Base-by-base conservation (phyloP, 345 rosid genomes). In the Salix viminalis region DNA sequence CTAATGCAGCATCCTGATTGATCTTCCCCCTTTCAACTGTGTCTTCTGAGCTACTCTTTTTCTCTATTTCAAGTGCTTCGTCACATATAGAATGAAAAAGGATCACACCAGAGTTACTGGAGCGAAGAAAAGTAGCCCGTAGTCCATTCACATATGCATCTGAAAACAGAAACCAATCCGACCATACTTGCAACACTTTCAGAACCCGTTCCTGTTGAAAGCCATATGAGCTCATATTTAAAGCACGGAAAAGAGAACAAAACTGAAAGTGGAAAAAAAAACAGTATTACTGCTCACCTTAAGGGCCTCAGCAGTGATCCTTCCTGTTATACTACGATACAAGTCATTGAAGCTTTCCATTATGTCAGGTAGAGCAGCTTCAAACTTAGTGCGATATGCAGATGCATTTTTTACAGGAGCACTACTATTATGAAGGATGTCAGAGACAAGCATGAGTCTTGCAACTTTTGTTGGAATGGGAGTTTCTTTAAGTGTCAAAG, bases 351-450 rank as follows among this genome's bases (percentile, higher is more conserved):
- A 96, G 84, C 99, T 96, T 85, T 96, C 99, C 97, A 94, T 90
- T 80, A 96, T 86, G 79, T 96, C 97, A 9, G 98, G 97, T 66
- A 96, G 81, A 5, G 94, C 86, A 67, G 93, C 92, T 85, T 96
- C 99, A 76, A 96, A 96, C 84, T 92, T 96, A 56, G 99, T 94
- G 71, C 99, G 94, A 85, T 94, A 96, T 37, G 99, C 97, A 82
- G 99, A 96, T 74, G 99, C 97, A 91, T 96, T 96, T 86, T 96
- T 94, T 18, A 96, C 97, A 77, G 96, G 96, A 81, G 97, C 98
- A 77, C 99, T 94, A 79, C 99, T 94, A 75, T 96, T 96, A 80
- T 92, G 98, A 65, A 96, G 98, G 74, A 96, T 83, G 73, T 94
- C 94, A 75, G 94, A 89, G 79, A 90, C 92, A 21, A 90, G 94